phyloP scores from a whole-genome alignment of 805 yeast genomes.

The Schwanniomyces sp. region DNA sequence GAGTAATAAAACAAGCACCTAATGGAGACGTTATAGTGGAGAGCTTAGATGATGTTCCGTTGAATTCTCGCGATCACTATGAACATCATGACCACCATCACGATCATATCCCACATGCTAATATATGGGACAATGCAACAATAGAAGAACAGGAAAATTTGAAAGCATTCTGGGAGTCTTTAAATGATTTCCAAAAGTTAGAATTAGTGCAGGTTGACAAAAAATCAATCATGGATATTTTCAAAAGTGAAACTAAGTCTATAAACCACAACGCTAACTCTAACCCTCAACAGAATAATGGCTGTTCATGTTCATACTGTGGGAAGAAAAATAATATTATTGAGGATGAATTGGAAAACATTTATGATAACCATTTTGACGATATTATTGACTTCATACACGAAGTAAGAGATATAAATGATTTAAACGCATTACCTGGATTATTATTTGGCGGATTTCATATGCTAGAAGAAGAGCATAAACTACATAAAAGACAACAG shows the following conservation, averaged over 20 bases:
- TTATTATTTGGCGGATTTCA: constrained; percentile 36
- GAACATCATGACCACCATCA: constrained; percentile 8
- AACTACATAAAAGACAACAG: constrained; percentile 25
- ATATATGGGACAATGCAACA: constrained; percentile 48
- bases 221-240: constrained; percentile 62
- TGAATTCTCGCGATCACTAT: constrained; percentile 5
- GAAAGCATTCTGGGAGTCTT: constrained; percentile 63
- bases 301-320: constrained; percentile 75
- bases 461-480: constrained; percentile 33
- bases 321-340: constrained; percentile 70
- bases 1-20: constrained; percentile 67
- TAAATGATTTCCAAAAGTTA: constrained; percentile 60
- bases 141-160: constrained; percentile 53
- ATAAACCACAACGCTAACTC: constrained; percentile 4
- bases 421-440: constrained; percentile 34
- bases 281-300: constrained; percentile 4
- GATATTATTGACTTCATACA: constrained; percentile 39
- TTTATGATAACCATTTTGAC: constrained; percentile 68
- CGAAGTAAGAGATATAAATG: constrained; percentile 37
- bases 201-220: constrained; percentile 65
- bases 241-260: constrained; percentile 44
- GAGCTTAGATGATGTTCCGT: constrained; percentile 35
- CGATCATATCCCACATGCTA: constrained; percentile 9
- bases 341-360: constrained; percentile 72
- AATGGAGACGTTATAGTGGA: constrained; percentile 81